These are phyloP conservation scores for Phytophthora meadii DNA, from an alignment of 352 stramenopile genomes.

Conservation along the genomic window DNA sequence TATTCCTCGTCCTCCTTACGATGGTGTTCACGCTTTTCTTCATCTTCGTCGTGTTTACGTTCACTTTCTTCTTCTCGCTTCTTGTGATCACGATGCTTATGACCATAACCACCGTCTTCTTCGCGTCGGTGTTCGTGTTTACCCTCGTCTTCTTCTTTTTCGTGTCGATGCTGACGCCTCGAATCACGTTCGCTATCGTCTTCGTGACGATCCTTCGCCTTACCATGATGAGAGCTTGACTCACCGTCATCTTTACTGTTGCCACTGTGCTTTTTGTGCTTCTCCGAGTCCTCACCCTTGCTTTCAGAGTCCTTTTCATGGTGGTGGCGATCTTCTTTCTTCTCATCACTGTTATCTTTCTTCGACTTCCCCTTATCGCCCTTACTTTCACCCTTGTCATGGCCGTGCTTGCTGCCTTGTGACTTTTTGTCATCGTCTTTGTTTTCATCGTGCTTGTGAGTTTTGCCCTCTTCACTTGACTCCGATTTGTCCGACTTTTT, in stretches of 20 bases:
- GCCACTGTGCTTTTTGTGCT: conserved; percentile 7
- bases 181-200: conserved; percentile 6
- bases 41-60: background rate
- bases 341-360: conserved; percentile 12
- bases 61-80: conserved; percentile 3
- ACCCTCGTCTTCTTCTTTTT: conserved; percentile 8
- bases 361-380: conserved; percentile 15
- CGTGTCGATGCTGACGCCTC: conserved; percentile 10
- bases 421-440: conserved; percentile 18
- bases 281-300: conserved; percentile 12
- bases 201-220: conserved; percentile 8
- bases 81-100: conserved; percentile 12
- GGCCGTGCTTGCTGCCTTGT: conserved; percentile 1
- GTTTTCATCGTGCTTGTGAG: conserved; percentile 15
- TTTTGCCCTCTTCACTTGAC: conserved; percentile 9
- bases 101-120: background rate
- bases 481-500: conserved; percentile 19
- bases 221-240: background rate
- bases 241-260: conserved; percentile 1
- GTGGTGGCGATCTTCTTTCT: conserved; percentile 6
- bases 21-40: conserved; percentile 4
- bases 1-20: background rate
- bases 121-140: conserved; percentile 1
- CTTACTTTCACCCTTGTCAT: conserved; percentile 12
- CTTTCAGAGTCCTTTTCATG: conserved; percentile 8